Evolutionary conservation across 495 filamentous ascomycete species (phyloP), one percentile per base, ranked within the genome.

Genomic region (Podospora fimiseda): DNA sequence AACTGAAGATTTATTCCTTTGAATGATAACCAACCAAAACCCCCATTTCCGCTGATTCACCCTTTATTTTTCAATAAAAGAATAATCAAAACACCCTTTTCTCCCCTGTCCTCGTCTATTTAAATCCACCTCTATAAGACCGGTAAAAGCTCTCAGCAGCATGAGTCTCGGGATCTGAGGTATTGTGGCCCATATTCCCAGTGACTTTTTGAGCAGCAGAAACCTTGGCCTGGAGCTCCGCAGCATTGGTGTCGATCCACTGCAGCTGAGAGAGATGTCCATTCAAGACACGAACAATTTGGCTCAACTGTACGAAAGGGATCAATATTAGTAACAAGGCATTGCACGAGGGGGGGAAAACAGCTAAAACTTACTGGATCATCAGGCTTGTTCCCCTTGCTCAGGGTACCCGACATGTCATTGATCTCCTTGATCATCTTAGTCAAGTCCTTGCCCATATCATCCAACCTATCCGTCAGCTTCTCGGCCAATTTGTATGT

Each of bases 341-440:
- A 44, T 53, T 46, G 23, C 43, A 1, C 53, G n/a, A 21, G 58
- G 14, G 44, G 19, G 45, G 23, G 40, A 55, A 50, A 24, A 18
- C 27, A 43, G n/a, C 36, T 18, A 24, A 61, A 59, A 81, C 89
- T 67, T 81, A 95, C 91, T 59, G 90, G 92, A 74, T 96, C 92
- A 69, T 95, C 90, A 39, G 86, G 76, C 67, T 90, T 92, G 69
- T 76, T 86, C 40, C 85, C 90, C 77, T 92, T 93, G 76, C 81
- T 91, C 55, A 99, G 74, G 4, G 81, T 86, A 21, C 86, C 76
- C 8, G 85, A 89, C 43, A 90, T 89, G 51, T 81, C 80, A 63
- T 99, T 99, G 63, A 97, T 93, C 69, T 96, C 93, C 63, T 95
- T 90, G 63, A 99, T 95, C 90, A 99, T 96, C 70, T 85, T 88